phyloP scores from a whole-genome alignment of 306 rosid species.

The Quercus parvula region DNA sequence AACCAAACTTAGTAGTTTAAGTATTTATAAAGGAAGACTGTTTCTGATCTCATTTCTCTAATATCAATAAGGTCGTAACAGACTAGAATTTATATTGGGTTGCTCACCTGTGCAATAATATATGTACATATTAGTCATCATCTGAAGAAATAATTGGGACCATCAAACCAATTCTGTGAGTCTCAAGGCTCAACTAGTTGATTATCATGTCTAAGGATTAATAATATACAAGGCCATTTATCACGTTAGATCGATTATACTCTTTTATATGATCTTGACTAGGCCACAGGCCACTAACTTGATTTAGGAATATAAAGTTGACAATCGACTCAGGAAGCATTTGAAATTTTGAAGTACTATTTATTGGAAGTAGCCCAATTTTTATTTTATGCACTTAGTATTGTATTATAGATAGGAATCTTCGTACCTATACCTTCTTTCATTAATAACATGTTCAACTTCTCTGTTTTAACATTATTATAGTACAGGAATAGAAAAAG shows the following conservation, averaged over 20 bases:
- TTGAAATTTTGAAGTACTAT: background rate
- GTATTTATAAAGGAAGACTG: background rate
- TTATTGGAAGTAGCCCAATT: background rate
- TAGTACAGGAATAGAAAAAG: background rate
- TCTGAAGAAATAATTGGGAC: background rate
- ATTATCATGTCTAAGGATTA: no score
- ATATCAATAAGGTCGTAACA: background rate
- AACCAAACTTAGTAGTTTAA: background rate
- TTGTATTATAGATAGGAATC: no score
- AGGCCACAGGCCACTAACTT: no score
- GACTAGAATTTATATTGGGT: background rate
- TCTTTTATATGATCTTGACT: background rate
- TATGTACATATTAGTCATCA: background rate
- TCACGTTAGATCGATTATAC: background rate
- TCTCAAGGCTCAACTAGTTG: no score
- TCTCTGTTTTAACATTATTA: background rate
- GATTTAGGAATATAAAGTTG: background rate
- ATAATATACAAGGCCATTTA: no score
- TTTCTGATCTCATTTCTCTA: slow-evolving; percentile 8
- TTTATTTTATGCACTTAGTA: background rate
- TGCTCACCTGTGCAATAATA: background rate
- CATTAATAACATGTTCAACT: slow-evolving; percentile 11
- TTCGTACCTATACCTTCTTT: background rate
- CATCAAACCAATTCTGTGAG: no score
- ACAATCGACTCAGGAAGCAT: background rate